Evolutionary conservation across 768 basidiomycete genomes (phyloP).

Genomic region (Rhodosporidiobolus sp.): DNA sequence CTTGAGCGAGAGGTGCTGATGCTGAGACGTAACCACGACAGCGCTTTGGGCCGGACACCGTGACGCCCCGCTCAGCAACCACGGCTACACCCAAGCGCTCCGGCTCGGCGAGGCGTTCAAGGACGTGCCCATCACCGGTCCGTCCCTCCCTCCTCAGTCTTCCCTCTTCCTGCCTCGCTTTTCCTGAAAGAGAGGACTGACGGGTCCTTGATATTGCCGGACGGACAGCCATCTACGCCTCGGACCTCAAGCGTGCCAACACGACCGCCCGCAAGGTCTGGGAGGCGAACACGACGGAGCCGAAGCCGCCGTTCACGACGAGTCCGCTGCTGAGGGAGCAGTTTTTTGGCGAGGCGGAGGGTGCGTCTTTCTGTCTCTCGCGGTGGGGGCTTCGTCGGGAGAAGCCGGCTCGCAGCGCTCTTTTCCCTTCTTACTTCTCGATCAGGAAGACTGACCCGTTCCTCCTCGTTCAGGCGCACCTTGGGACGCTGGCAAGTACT

Average conservation of each 20-base stretch:
- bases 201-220: background rate
- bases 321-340: constrained; percentile 50
- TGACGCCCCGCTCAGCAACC: constrained; percentile 37
- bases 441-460: background rate
- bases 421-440: background rate
- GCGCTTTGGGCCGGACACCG: constrained; percentile 38
- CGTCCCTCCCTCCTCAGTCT: background rate
- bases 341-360: constrained; percentile 51
- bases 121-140: constrained; percentile 39
- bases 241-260: constrained; percentile 49
- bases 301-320: constrained; percentile 20
- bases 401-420: constrained; percentile 29
- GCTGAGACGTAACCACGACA: background rate
- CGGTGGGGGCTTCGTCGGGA: constrained; percentile 39
- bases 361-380: constrained; percentile 28
- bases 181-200: constrained; percentile 32
- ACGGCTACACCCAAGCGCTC: constrained; percentile 37
- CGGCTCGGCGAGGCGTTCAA: constrained; percentile 39
- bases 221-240: constrained; percentile 48
- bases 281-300: constrained; percentile 18
- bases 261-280: constrained; percentile 48
- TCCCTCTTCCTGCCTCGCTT: constrained; percentile 18
- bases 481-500: constrained; percentile 32
- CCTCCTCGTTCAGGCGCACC: constrained; percentile 5
- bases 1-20: too few species aligned